Base-by-base conservation (phyloP, 2,329 filamentous ascomycete species). In the Trichoderma sp. region DNA sequence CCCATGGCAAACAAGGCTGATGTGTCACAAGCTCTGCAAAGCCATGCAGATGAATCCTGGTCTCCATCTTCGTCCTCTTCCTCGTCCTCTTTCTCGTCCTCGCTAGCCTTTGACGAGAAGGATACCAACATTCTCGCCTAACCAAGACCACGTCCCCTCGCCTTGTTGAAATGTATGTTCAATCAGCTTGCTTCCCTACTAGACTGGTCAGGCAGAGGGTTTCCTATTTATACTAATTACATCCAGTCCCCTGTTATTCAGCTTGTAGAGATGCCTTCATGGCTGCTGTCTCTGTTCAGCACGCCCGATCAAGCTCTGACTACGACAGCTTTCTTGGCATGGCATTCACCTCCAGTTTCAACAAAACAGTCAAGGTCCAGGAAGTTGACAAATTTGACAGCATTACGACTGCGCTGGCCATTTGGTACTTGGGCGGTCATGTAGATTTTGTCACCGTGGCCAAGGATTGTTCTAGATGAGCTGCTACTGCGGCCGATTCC, bases 391-490 rank as follows among this genome's bases (percentile, higher is more conserved):
- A 75, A 0, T 75, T 79, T 2, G 83, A 82, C 21, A 77, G 77
- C 1, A 78, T 79, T 1, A 88, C 90, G 85, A 62, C 76, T 7
- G 78, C 74, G 18, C 58, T 82, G 3, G 76, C 78, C 0, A 89
- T 85, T 0, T 91, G 89, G 89, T 73, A 78, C 4, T 89, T 91
- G 74, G 78, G 81, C 0, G 88, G 86, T 11, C 87, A 86, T 39
- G 89, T 91, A 69, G 90, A 91, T 76, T 91, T 91, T 71, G 89
- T 91, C 0, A 82, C 85, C 6, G 84, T 85, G 2, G 88, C 88
- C 3, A 84, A 83, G 57, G 81, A 86, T 66, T 76, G 78, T 1
- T 80, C 80, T 4, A 83, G 84, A 4, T 82, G 86, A 53, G 86
- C 91, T 0, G 89, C 89, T 2, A 89, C 89, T 0, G 89, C 87